These are phyloP conservation scores for Diaporthe citriasiana DNA, from an alignment of 2,329 filamentous ascomycete species.

Conservation along the genomic window DNA sequence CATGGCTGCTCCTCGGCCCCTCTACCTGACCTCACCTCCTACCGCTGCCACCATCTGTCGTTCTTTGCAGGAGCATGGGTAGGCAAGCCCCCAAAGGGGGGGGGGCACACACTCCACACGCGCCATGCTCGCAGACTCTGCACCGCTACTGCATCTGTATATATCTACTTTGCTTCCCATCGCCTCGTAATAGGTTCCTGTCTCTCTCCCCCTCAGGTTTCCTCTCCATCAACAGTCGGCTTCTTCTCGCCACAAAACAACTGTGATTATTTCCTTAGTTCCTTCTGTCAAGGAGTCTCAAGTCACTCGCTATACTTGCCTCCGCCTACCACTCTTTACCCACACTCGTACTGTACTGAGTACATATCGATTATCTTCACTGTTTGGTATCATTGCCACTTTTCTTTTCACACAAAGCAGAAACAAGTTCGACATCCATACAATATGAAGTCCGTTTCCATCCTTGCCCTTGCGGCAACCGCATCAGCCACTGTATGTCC, in stretches of 20 bases:
- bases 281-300: conserved; percentile 58
- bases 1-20: conserved; percentile 23
- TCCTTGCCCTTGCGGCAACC: conserved; percentile 66
- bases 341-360: conserved; percentile 46
- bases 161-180: conserved; percentile 34
- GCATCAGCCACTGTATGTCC: conserved; percentile 62
- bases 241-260: conserved; percentile 34
- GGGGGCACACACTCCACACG: neutral
- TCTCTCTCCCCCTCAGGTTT: conserved; percentile 41
- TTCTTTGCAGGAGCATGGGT: conserved; percentile 24
- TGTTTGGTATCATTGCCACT: conserved; percentile 29
- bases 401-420: conserved; percentile 16
- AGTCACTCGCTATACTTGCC: conserved; percentile 71
- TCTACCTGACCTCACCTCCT: conserved; percentile 31
- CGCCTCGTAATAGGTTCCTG: conserved; percentile 20
- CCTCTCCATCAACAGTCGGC: conserved; percentile 39
- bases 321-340: conserved; percentile 48
- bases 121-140: conserved; percentile 35
- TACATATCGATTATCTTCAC: conserved; percentile 38
- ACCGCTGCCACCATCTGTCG: conserved; percentile 19
- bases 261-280: conserved; percentile 43
- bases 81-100: neutral
- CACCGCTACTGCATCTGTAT: conserved; percentile 32
- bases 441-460: conserved; percentile 66
- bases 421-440: conserved; percentile 45